Evolutionary conservation across 2,329 filamentous ascomycete genomes (phyloP), one percentile per base, ranked within the genome.

Genomic region (Calonectria crousiana): DNA sequence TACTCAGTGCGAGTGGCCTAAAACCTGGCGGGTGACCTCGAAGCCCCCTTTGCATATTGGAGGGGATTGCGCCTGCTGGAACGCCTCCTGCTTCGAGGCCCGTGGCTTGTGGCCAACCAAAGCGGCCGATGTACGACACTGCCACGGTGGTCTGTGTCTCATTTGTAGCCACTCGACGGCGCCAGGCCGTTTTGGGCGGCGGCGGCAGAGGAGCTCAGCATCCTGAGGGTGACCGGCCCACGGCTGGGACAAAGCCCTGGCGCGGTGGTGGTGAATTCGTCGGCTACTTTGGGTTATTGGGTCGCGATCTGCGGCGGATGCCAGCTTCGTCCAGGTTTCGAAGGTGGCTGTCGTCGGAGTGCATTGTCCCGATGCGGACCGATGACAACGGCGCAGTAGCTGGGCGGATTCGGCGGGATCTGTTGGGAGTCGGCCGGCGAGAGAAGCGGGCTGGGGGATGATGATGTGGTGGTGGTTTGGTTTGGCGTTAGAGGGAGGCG

Each of bases 221-320:
- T 81, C 79, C 77, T 77, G 79, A 81, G 73, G 79, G 78, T 77
- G 77, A 81, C 78, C 79, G 80, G 83, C 81, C 84, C 84, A 83
- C 82, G 80, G 78, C 77, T 79, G 83, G 83, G 84, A 85, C 84
- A 82, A 81, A 80, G 83, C 83, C 84, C 84, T 82, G 73, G 71
- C 76, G 77, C 76, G 79, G 79, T 79, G 74, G 80, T 78, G 79
- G 79, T 77, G 84, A 84, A 86, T 86, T 80, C 84, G 84, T 84
- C 69, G 79, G 75, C 75, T 78, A 74, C 73, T 75, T 72, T 67
- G 41, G 53, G 64, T 67, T 64, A 49, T 69, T 67, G 73, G 60
- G 51, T 69, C 62, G 60, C 56, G 58, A 77, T 58, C 51, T 75
- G 74, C 67, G 71, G 67, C 58, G 72, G 60, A 67, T 74, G 74